Evolutionary conservation across 1,139 yeast genomes (phyloP), one percentile per base, ranked within the genome.

Genomic region (Magnusiomyces fungicola): DNA sequence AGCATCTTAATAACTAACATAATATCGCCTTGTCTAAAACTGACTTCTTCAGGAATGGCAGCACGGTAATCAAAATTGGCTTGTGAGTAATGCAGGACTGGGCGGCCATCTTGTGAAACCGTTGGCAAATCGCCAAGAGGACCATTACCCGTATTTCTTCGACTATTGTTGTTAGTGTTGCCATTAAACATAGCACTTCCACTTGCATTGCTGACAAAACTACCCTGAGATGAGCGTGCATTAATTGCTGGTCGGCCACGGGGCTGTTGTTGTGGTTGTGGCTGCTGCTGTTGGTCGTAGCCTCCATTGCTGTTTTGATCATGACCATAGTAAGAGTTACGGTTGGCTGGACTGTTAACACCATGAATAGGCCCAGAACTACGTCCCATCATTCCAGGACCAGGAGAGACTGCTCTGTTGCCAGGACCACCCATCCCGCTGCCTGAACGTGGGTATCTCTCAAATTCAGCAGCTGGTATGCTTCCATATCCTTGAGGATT

Each of bases 31-130:
- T 85, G 84, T 50, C 76, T 74, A 72, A 88, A 87, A 18, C 74
- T 69, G 10, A 87, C 74, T 59, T 88, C 96, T 45, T 86, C 92
- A n/a, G 82, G 83, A 47, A 84, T 82, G 23, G 80, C 83, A 1
- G 95, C 89, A 36, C 76, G 74, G 67, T 84, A 88, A 45, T 80
- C 80, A 60, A 82, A 87, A 53, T 77, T 72, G 0, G 96, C 95
- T 49, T 72, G 75, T 9, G 83, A 80, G 59, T 83, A 81, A 43
- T 74, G 64, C 7, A 82, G 59, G 29, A 79, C 84, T 19, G 77
- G 76, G 46, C 75, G 70, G 9, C 77, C 78, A 43, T 58, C 77
- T 57, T 58, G 66, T 47, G 62, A 77, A 63, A 34, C 72, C 58
- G 54, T 54, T 1, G 76, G 76, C 16, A 70, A 45, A 16, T 30